Evolutionary conservation across 1,284 basidiomycete species (phyloP).

Genomic region (Stygiomarasmius scandens): DNA sequence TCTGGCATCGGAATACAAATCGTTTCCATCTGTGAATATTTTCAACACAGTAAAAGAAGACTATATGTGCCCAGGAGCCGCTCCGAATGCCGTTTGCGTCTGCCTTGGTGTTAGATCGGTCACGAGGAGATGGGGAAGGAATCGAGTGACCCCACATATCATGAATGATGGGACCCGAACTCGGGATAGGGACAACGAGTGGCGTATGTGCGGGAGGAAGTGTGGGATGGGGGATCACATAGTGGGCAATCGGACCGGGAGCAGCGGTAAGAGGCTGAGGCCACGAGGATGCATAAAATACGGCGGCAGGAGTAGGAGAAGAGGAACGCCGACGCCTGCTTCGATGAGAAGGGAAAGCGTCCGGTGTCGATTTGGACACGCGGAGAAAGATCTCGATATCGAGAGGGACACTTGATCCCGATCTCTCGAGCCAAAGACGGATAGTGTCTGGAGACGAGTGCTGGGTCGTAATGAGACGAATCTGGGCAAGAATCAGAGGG

Average conservation of each 20-base stretch:
- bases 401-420: constrained; percentile 64
- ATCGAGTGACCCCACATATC: constrained; percentile 27
- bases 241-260: constrained; percentile 28
- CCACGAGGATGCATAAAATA: constrained; percentile 29
- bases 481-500: constrained; percentile 38
- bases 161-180: constrained; percentile 2
- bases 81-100: constrained; percentile 25
- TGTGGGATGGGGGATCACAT: constrained; percentile 41
- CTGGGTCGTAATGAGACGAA: constrained; percentile 71
- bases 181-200: constrained; percentile 36
- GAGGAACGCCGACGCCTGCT: constrained; percentile 29
- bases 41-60: constrained; percentile 72
- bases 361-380: constrained; percentile 37
- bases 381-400: constrained; percentile 78
- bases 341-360: constrained; percentile 25
- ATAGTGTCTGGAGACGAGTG: constrained; percentile 74
- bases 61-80: constrained; percentile 77
- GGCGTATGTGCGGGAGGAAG: constrained; percentile 27
- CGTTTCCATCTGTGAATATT: constrained; percentile 81
- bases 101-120: constrained; percentile 19
- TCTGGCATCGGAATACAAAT: constrained; percentile 77
- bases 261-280: constrained; percentile 16
- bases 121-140: constrained; percentile 36
- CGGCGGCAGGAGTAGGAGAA: constrained; percentile 7
- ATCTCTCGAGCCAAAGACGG: constrained; percentile 77